Evolutionary conservation across 1,284 basidiomycete species (phyloP).

Genomic region (Hymenochaete sp.): DNA sequence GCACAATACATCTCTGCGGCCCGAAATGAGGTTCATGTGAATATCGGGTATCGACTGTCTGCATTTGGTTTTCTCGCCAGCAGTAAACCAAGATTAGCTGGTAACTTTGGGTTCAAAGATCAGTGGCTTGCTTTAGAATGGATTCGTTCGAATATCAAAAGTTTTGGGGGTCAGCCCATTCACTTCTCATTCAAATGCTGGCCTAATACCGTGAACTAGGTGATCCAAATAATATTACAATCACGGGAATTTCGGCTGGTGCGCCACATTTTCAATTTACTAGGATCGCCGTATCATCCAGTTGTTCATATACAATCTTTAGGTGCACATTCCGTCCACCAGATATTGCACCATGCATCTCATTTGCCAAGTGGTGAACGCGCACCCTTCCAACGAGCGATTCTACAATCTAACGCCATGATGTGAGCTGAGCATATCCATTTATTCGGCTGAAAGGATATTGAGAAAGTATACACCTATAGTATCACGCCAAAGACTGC

Average conservation of each 20-base stretch:
- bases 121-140: slow-evolving; percentile 58
- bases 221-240: slow-evolving; percentile 47
- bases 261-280: slow-evolving; percentile 14
- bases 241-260: slow-evolving; percentile 67
- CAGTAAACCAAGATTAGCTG: slow-evolving; percentile 47
- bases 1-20: slow-evolving; percentile 60
- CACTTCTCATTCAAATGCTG: background rate
- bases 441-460: background rate
- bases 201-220: slow-evolving; percentile 29
- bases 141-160: slow-evolving; percentile 49
- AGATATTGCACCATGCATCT: slow-evolving; percentile 63
- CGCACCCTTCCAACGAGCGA: slow-evolving; percentile 58
- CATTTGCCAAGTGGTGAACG: slow-evolving; percentile 45
- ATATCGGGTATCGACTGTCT: slow-evolving; percentile 63
- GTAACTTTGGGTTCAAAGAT: slow-evolving; percentile 77
- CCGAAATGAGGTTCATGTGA: slow-evolving; percentile 61
- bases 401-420: slow-evolving; percentile 67
- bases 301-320: slow-evolving; percentile 1
- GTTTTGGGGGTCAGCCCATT: slow-evolving; percentile 44
- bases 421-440: slow-evolving; percentile 32
- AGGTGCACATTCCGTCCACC: slow-evolving; percentile 70
- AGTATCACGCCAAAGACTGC: slow-evolving; percentile 50
- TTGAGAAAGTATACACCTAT: background rate
- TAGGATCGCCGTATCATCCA: background rate
- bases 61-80: slow-evolving; percentile 67